phyloP scores from a whole-genome alignment of 805 yeast genomes.

The Cyberlindnera amylophila region DNA sequence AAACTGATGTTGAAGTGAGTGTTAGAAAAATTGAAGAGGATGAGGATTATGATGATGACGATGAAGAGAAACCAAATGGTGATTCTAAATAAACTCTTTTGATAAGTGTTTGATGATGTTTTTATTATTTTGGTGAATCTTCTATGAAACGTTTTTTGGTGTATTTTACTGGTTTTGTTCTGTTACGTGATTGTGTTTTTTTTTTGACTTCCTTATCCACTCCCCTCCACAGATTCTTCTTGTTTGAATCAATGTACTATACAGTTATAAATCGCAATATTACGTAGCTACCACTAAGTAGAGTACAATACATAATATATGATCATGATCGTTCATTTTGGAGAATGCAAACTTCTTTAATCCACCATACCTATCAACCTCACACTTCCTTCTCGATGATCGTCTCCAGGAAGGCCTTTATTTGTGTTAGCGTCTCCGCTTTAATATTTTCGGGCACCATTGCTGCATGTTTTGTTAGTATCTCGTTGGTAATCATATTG shows the following conservation, averaged over 20 bases:
- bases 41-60: conserved; percentile 36
- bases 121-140: conserved; percentile 4
- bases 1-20: conserved; percentile 35
- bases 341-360: not conserved
- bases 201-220: not conserved
- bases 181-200: not conserved
- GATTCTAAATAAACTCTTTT: conserved; percentile 7
- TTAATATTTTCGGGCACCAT: conserved; percentile 68
- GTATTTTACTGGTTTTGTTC: not conserved
- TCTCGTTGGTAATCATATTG: not conserved
- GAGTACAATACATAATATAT: too few species aligned
- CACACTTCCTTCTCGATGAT: conserved; percentile 36
- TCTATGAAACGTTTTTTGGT: not conserved
- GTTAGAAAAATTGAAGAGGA: conserved; percentile 39
- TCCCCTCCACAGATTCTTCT: not conserved
- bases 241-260: conserved; percentile 7
- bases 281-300: too few species aligned
- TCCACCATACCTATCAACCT: not conserved
- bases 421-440: conserved; percentile 52
- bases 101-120: not conserved
- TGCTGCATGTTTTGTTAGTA: conserved; percentile 25
- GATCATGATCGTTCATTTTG: too few species aligned
- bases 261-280: not conserved
- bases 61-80: conserved; percentile 25
- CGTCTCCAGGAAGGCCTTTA: conserved; percentile 54